Conservation (phyloP, 2,329 filamentous ascomycete genomes). For the Exophiala spinifera region DNA sequence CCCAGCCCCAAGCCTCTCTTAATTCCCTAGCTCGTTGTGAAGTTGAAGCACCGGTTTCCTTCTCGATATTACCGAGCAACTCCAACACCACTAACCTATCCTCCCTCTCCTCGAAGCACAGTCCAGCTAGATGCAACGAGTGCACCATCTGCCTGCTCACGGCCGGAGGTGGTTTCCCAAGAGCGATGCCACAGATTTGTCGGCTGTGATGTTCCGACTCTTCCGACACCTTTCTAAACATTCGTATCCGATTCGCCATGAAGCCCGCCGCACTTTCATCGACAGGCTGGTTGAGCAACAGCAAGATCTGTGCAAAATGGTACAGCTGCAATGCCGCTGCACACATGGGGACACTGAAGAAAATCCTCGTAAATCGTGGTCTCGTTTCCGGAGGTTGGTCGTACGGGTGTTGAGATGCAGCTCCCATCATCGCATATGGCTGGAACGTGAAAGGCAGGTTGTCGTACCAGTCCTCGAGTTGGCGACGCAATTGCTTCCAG, state of each 20-base stretch:
- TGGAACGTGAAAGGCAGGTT: slow-evolving; percentile 60
- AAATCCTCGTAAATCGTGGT: slow-evolving; percentile 49
- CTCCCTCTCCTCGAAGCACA: slow-evolving; percentile 54
- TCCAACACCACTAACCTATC: slow-evolving; percentile 56
- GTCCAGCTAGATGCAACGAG: slow-evolving; percentile 60
- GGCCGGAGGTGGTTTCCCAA: slow-evolving; percentile 54
- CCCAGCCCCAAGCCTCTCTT: slow-evolving; percentile 23
- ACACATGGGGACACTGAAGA: slow-evolving; percentile 63
- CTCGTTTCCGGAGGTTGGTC: slow-evolving; percentile 35
- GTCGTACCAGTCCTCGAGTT: slow-evolving; percentile 58
- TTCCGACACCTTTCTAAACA: slow-evolving; percentile 56
- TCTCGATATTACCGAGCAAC: slow-evolving; percentile 57
- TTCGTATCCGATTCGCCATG: slow-evolving; percentile 53
- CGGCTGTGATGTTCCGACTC: slow-evolving; percentile 57
- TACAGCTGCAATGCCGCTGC: slow-evolving; percentile 65
- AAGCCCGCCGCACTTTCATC: slow-evolving; percentile 53
- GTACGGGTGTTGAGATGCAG: slow-evolving; percentile 32
- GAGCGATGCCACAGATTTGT: slow-evolving; percentile 60
- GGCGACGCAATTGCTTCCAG: slow-evolving; percentile 55
- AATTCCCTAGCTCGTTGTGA: slow-evolving; percentile 52
- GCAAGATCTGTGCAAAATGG: slow-evolving; percentile 61
- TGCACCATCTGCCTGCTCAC: slow-evolving; percentile 59
- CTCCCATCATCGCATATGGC: slow-evolving; percentile 52
- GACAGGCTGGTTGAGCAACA: slow-evolving; percentile 59
- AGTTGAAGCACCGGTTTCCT: slow-evolving; percentile 63